These are phyloP conservation scores for Solanum okadae DNA, from an alignment of 257 asterid species.

Conservation along the genomic window DNA sequence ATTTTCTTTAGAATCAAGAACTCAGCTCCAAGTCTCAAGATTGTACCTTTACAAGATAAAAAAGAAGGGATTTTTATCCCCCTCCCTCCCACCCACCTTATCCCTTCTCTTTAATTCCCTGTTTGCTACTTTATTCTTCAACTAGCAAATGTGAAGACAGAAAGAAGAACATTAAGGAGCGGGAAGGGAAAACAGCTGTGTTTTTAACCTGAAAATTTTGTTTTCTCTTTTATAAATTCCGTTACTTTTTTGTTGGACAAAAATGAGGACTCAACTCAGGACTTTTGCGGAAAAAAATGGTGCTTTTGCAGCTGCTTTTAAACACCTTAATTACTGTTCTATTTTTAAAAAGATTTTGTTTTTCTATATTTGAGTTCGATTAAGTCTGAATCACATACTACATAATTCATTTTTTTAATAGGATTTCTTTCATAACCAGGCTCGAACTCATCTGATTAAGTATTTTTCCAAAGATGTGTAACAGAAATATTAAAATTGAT, in stretches of 20 bases:
- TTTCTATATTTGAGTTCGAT: too few species aligned
- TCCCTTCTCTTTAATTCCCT: conserved; percentile 3
- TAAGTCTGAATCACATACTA: too few species aligned
- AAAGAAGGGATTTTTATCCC: neutral
- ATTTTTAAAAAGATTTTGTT: neutral
- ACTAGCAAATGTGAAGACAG: neutral
- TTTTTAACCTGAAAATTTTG: neutral
- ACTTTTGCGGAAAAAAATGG: neutral
- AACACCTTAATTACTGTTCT: neutral
- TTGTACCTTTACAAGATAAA: neutral
- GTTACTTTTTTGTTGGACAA: neutral
- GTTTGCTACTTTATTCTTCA: conserved; percentile 32
- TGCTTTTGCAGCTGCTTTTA: conserved; percentile 48
- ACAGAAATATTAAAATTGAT: neutral
- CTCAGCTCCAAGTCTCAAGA: neutral
- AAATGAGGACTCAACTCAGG: neutral
- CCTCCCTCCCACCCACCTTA: neutral
- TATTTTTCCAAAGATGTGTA: neutral
- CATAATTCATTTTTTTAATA: too few species aligned
- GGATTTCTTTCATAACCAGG: too few species aligned
- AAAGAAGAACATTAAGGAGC: neutral
- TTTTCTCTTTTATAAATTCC: neutral
- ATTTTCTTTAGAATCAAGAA: neutral
- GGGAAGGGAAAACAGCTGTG: neutral
- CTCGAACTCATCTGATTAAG: too few species aligned